These are phyloP conservation scores for Telopea speciosissima DNA, from an alignment of 177 flowering plant species.

Conservation along the genomic window DNA sequence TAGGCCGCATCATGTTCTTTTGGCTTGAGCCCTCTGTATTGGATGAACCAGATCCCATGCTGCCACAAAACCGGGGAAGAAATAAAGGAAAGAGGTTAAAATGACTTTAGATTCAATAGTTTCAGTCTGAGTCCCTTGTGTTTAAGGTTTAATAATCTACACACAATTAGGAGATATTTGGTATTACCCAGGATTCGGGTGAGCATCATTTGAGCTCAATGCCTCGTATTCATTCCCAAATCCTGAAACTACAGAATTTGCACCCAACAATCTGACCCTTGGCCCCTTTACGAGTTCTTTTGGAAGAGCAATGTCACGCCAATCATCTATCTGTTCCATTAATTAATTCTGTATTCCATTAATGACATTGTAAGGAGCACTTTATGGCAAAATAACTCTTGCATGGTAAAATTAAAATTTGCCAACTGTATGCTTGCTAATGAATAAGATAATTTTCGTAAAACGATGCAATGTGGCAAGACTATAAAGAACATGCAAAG, in stretches of 20 bases:
- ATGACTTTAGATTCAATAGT: slow-evolving; percentile 4
- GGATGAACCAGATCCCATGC: slow-evolving; percentile 40
- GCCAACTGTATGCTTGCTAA: background rate
- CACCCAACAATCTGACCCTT: slow-evolving; percentile 63
- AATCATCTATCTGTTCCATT: slow-evolving; percentile 76
- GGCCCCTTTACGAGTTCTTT: slow-evolving; percentile 48
- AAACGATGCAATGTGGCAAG: background rate
- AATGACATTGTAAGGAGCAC: background rate
- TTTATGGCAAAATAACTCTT: background rate
- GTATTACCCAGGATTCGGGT: slow-evolving; percentile 37
- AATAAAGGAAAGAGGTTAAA: slow-evolving; percentile 1
- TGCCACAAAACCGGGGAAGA: slow-evolving; percentile 12
- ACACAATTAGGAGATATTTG: background rate
- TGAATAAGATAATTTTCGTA: background rate
- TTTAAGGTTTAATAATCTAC: background rate
- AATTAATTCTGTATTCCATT: background rate
- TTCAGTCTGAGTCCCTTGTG: background rate
- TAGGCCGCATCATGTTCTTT: slow-evolving; percentile 32
- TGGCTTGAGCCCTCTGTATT: slow-evolving; percentile 31
- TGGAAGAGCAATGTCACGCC: slow-evolving; percentile 94
- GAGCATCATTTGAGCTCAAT: slow-evolving; percentile 33
- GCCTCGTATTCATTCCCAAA: slow-evolving; percentile 77
- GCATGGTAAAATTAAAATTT: background rate
- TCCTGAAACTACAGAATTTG: slow-evolving; percentile 69
- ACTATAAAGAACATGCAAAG: no score